These are phyloP conservation scores for Penicillium nordicum DNA, from an alignment of 2,329 filamentous ascomycete genomes.

Conservation along the genomic window DNA sequence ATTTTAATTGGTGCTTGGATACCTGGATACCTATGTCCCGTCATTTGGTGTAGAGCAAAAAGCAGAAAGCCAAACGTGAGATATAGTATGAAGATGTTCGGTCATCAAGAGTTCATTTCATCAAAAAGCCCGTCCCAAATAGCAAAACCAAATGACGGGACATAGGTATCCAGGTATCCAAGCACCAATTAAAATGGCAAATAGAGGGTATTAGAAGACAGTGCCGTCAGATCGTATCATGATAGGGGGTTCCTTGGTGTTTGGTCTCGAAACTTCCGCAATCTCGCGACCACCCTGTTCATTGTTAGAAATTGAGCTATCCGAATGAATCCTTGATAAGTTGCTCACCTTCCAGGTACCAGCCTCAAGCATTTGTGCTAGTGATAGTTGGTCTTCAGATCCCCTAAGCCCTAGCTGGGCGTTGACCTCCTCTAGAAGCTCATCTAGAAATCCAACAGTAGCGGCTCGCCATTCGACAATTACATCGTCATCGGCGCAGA, in stretches of 20 bases:
- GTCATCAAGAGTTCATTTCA: slow-evolving; percentile 23
- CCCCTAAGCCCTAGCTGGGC: slow-evolving; percentile 64
- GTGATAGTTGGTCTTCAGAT: slow-evolving; percentile 61
- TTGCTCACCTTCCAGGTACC: slow-evolving; percentile 90
- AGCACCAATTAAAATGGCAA: slow-evolving; percentile 22
- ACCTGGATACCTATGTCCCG: too few species aligned
- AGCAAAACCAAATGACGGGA: slow-evolving; percentile 1
- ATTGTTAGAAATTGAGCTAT: slow-evolving; percentile 31
- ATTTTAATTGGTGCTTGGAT: too few species aligned
- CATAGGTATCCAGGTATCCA: slow-evolving; percentile 24
- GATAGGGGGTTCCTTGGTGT: slow-evolving; percentile 94
- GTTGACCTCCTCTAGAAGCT: slow-evolving; percentile 68
- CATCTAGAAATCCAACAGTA: slow-evolving; percentile 71
- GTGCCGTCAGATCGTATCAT: slow-evolving; percentile 95
- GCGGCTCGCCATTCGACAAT: slow-evolving; percentile 76
- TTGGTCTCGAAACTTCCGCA: slow-evolving; percentile 89
- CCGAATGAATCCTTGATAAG: background rate
- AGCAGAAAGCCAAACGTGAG: slow-evolving; percentile 2
- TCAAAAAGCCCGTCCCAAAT: slow-evolving; percentile 25
- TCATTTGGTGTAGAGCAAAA: background rate
- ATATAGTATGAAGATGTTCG: slow-evolving; percentile 3
- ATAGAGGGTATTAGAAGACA: slow-evolving; percentile 65
- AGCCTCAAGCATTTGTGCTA: slow-evolving; percentile 90
- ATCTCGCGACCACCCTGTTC: slow-evolving; percentile 82
- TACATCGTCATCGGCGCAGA: slow-evolving; percentile 70